Base-by-base conservation (phyloP, 352 stramenopile species). In the Globisporangium cederbergense region DNA sequence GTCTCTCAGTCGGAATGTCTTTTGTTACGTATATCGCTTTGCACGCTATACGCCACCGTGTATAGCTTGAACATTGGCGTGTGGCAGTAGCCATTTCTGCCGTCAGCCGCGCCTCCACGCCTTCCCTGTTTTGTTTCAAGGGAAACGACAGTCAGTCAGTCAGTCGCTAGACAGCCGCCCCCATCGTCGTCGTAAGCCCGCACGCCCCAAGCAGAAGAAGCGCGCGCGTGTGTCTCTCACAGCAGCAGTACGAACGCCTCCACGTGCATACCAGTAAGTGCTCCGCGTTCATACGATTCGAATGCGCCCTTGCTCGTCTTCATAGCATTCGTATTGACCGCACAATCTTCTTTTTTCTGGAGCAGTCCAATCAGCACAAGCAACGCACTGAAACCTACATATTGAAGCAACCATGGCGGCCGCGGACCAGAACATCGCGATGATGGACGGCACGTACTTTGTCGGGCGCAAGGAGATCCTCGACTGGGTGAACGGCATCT, bases 401-500 rank as follows among this genome's bases (percentile, higher is more conserved):
- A 22, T 49, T 20, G 7, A 40, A 46, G 10, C 11, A 20, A 67
- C 38, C 16, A 94, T 93, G 86, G 78, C 83, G 60, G 77, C 82
- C 43, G 81, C 84, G 30, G 88, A 94, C 65, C 84, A 95, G 81
- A 91, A 79, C 70, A 96, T 96, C 76, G 93, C 89, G 60, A 97
- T 98, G 79, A 98, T 98, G 96, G 95, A 98, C 77, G 88, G 89
- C 65, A 97, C 96, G 65, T 98, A 98, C 85, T 98, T 98, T 80
- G 94, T 98, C 51, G 96, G 95, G 7, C 90, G 96, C 28, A 98
- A 97, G 63, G 97, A 99, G 74, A 97, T 99, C 64, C 73, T 99
- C 42, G 92, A 99, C 60, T 99, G 98, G 95, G 89, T 99, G 65
- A 99, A 99, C 77, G 74, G 71, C n/a, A 89, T 98, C 18, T 93